phyloP scores from a whole-genome alignment of 257 asterid species.

The Ligustrum vulgare region DNA sequence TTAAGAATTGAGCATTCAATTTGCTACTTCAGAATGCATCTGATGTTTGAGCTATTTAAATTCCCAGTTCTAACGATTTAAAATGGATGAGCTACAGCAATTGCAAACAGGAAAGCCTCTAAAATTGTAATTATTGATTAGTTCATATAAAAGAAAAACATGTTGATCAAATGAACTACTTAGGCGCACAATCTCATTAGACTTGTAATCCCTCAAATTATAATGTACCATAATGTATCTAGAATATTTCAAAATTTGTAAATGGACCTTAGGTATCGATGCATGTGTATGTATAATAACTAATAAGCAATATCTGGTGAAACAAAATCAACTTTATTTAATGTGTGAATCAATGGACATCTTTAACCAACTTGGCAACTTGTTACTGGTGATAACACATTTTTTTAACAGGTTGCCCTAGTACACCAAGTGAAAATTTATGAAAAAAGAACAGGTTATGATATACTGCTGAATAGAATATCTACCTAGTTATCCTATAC shows the following conservation, averaged over 20 bases:
- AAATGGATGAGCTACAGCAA: background rate
- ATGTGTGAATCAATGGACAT: background rate
- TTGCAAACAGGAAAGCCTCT: background rate
- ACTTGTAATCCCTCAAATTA: background rate
- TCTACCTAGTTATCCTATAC: background rate
- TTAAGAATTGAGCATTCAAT: background rate
- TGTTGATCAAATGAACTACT: background rate
- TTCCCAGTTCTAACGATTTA: background rate
- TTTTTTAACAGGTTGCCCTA: background rate
- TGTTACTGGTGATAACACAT: background rate
- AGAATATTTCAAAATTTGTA: background rate
- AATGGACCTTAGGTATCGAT: background rate
- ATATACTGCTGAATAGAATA: background rate
- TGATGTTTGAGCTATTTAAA: background rate
- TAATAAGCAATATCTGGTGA: background rate
- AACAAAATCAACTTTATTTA: background rate
- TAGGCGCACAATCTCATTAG: background rate
- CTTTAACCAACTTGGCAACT: background rate
- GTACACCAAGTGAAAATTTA: background rate
- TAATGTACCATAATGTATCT: background rate
- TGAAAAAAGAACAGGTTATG: background rate
- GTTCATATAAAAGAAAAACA: background rate
- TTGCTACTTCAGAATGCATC: background rate
- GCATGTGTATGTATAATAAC: background rate
- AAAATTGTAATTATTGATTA: background rate